Evolutionary conservation across 208 protist genomes (phyloP).

Genomic region (Crithidia thermophila): DNA sequence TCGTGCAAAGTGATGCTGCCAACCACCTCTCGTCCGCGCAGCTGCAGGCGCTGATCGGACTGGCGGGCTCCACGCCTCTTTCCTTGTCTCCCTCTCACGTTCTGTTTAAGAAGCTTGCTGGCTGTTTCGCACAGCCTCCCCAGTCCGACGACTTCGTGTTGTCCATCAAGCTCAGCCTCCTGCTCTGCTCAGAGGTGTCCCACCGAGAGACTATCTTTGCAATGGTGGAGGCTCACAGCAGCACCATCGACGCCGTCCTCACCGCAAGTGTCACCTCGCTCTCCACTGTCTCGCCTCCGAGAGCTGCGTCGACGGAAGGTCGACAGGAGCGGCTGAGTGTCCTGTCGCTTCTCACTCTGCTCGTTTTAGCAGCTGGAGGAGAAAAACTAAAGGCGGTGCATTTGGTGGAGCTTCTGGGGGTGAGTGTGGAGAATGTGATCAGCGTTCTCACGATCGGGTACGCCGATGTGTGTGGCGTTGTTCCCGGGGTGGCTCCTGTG

Average conservation of each 20-base stretch:
- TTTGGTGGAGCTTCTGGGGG: conserved; percentile 25
- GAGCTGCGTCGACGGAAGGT: not conserved
- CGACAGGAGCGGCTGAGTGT: not conserved
- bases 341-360: conserved; percentile 16
- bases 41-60: conserved; percentile 28
- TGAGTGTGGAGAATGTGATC: conserved; percentile 7
- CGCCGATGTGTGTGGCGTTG: conserved; percentile 18
- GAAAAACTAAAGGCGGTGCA: conserved; percentile 12
- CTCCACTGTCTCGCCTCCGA: not conserved
- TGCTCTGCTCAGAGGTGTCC: conserved; percentile 14
- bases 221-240: conserved; percentile 15
- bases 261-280: conserved; percentile 10
- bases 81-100: conserved; percentile 5
- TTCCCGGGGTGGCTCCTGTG: conserved; percentile 18
- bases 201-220: conserved; percentile 7
- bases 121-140: not conserved
- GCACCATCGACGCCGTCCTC: conserved; percentile 7
- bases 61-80: conserved; percentile 4
- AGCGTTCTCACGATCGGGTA: conserved; percentile 15
- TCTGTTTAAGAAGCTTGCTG: conserved; percentile 22
- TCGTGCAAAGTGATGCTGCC: conserved; percentile 19
- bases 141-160: conserved; percentile 3
- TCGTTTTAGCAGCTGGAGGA: conserved; percentile 17
- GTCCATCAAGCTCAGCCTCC: conserved; percentile 13
- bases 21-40: conserved; percentile 23